phyloP scores from a whole-genome alignment of 139 green algal genomes.

The Micromonas pusilla region DNA sequence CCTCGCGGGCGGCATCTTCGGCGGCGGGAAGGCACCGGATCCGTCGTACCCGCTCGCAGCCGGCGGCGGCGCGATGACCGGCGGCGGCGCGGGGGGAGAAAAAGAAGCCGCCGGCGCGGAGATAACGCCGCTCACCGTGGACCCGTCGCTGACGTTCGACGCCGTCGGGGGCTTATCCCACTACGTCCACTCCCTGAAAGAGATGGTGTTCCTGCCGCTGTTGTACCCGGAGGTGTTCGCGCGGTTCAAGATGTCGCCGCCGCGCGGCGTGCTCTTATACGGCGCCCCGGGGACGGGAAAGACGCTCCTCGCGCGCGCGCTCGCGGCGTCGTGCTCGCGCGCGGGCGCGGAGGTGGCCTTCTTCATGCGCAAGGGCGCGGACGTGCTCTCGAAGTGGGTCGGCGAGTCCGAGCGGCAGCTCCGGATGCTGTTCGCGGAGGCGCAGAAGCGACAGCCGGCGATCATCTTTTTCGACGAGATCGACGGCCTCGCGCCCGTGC shows the following conservation, averaged over 20 bases:
- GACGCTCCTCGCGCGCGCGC: constrained; percentile 82
- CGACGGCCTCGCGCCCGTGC: constrained; percentile 70
- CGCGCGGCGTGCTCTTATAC: constrained; percentile 85
- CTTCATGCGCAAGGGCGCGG: constrained; percentile 94
- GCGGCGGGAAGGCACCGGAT: not conserved
- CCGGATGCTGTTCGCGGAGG: constrained; percentile 88
- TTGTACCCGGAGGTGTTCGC: constrained; percentile 91
- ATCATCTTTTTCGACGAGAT: constrained; percentile 90
- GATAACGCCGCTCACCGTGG: constrained; percentile 75
- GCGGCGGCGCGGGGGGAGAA: constrained; percentile 21
- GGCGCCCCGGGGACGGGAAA: constrained; percentile 90
- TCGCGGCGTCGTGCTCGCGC: constrained; percentile 68
- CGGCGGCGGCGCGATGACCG: not conserved
- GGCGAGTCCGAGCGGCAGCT: constrained; percentile 89
- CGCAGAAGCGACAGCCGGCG: constrained; percentile 53
- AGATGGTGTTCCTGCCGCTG: constrained; percentile 95
- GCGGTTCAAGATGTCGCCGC: constrained; percentile 73
- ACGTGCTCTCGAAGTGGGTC: constrained; percentile 93
- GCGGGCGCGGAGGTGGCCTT: constrained; percentile 69
- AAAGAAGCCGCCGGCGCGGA: constrained; percentile 48
- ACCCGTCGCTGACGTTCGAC: constrained; percentile 78
- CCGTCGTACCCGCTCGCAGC: not conserved
- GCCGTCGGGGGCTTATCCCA: constrained; percentile 76
- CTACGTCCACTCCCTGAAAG: constrained; percentile 83
- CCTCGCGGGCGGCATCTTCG: constrained; percentile 1